Conservation (phyloP, 164 flowering plant genomes). For the Berberis thunbergii region DNA sequence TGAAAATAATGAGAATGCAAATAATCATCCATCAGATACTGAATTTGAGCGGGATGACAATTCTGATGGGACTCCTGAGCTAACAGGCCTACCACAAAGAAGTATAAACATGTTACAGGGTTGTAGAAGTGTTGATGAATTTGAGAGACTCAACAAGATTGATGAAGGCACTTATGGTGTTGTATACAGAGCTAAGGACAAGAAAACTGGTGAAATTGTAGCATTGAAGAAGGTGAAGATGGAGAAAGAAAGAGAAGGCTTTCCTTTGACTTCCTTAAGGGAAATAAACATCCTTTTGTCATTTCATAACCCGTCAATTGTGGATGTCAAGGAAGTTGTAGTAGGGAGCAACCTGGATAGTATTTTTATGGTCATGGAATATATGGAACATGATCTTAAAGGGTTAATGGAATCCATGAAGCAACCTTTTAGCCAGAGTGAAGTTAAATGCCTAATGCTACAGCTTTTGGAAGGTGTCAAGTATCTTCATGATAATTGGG, state of each 20-base stretch:
- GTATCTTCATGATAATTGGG: constrained; percentile 99
- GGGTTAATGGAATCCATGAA: constrained; percentile 82
- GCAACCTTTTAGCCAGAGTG: constrained; percentile 87
- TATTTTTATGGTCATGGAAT: constrained; percentile 97
- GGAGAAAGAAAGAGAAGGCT: constrained; percentile 98
- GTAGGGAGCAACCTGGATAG: constrained; percentile 83
- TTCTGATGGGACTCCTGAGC: constrained; percentile 37
- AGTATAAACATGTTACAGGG: constrained; percentile 85
- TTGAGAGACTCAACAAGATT: constrained; percentile 85
- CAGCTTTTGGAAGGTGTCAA: constrained; percentile 83
- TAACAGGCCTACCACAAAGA: constrained; percentile 43
- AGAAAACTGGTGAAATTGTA: constrained; percentile 81
- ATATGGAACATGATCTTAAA: constrained; percentile 99
- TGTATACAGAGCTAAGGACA: constrained; percentile 88
- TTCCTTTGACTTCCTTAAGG: constrained; percentile 89
- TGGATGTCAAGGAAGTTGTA: constrained; percentile 97
- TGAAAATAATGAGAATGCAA: constrained; percentile 13
- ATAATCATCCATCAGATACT: constrained; percentile 23
- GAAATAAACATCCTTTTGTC: constrained; percentile 96
- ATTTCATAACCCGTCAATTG: constrained; percentile 84
- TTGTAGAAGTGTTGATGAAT: constrained; percentile 96
- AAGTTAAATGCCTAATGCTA: constrained; percentile 90
- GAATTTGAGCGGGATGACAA: constrained; percentile 35
- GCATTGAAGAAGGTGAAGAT: constrained; percentile 96
- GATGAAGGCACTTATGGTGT: constrained; percentile 99